Evolutionary conservation across 1,284 basidiomycete species (phyloP).

Genomic region (Thecaphora frezii): DNA sequence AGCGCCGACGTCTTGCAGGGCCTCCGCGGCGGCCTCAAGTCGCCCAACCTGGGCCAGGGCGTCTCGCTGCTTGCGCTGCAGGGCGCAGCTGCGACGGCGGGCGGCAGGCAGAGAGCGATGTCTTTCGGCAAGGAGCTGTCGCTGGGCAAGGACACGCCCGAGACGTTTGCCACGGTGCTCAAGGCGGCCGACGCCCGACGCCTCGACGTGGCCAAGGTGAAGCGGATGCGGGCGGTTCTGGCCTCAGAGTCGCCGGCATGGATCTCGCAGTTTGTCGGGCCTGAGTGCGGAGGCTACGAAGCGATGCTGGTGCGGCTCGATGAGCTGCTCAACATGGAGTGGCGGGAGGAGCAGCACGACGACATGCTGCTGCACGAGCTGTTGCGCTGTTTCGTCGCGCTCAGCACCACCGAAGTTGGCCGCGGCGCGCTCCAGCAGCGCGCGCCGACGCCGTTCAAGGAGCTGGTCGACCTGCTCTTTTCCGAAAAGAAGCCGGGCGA

Average conservation of each 20-base stretch:
- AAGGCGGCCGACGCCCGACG: conserved; percentile 32
- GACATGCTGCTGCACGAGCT: conserved; percentile 91
- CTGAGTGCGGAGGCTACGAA: conserved; percentile 73
- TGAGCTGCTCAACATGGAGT: conserved; percentile 90
- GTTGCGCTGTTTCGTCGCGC: conserved; percentile 86
- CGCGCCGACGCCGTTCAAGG: conserved; percentile 81
- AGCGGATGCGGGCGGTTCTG: conserved; percentile 50
- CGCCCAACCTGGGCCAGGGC: conserved; percentile 28
- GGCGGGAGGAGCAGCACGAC: conserved; percentile 97
- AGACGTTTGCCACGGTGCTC: conserved; percentile 41
- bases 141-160: conserved; percentile 29
- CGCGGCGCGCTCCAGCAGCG: conserved; percentile 73
- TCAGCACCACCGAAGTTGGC: conserved; percentile 80
- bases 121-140: conserved; percentile 28
- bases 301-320: conserved; percentile 81
- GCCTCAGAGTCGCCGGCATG: conserved; percentile 66
- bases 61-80: conserved; percentile 25
- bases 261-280: conserved; percentile 83
- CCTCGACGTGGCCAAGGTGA: conserved; percentile 33
- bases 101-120: conserved; percentile 15
- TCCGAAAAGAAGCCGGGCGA: conserved; percentile 98
- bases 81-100: conserved; percentile 8
- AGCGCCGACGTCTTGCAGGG: conserved; percentile 22
- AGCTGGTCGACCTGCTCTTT: conserved; percentile 80
- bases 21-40: conserved; percentile 6